Percentiles rank a stretch among this genome's conserved stretches.
Conservation (phyloP, 2,329 filamentous ascomycete genomes). For the Diaporthe citri region DNA sequence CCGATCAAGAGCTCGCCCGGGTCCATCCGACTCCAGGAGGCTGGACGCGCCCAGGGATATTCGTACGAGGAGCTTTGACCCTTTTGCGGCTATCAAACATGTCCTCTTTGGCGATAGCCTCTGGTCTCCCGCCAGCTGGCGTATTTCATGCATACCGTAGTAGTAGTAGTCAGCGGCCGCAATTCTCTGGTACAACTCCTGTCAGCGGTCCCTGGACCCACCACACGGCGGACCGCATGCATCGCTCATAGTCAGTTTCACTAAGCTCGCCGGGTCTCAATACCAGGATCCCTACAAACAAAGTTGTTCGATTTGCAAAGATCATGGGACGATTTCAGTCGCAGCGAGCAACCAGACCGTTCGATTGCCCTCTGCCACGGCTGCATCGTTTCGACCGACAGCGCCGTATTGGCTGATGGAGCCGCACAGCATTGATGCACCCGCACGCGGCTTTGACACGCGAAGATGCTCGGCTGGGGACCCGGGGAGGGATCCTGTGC, state of each 20-base stretch:
- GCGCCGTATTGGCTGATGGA: constrained; percentile 9
- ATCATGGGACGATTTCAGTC: constrained; percentile 29
- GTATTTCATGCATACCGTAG: background rate
- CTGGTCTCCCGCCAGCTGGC: constrained; percentile 19
- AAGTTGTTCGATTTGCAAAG: constrained; percentile 30
- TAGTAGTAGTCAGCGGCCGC: background rate
- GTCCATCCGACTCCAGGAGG: constrained; percentile 17
- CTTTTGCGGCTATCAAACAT: constrained; percentile 16
- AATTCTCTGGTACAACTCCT: constrained; percentile 16
- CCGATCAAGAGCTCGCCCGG: constrained; percentile 2
- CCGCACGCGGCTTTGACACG: constrained; percentile 22
- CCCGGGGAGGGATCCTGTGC: constrained; percentile 15
- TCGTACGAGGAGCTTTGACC: constrained; percentile 25
- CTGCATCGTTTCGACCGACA: constrained; percentile 9
- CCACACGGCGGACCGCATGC: constrained; percentile 5
- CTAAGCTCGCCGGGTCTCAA: constrained; percentile 13
- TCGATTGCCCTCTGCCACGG: constrained; percentile 27
- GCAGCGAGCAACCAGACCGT: constrained; percentile 22
- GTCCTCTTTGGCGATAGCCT: constrained; percentile 17
- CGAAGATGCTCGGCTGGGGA: constrained; percentile 24
- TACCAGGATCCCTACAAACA: constrained; percentile 24
- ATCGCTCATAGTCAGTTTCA: constrained; percentile 25
- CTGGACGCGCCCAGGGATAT: constrained; percentile 16
- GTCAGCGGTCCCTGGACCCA: constrained; percentile 31
- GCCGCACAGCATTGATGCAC: constrained; percentile 25